These are phyloP conservation scores for Suillus ampliporus DNA, from an alignment of 768 basidiomycete genomes.

Conservation along the genomic window DNA sequence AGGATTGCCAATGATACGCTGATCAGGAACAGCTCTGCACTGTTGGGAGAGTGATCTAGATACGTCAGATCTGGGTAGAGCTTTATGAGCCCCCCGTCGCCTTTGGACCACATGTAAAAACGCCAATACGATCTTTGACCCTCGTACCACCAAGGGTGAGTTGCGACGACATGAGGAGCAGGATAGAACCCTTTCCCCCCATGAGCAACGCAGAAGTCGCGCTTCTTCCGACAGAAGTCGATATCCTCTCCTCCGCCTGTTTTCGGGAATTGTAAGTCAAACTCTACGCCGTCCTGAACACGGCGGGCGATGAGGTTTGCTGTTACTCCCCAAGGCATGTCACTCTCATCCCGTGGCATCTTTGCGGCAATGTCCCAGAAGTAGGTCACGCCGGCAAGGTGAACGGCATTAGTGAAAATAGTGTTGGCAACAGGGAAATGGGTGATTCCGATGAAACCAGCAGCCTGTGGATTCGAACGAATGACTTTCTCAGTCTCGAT, in stretches of 20 bases:
- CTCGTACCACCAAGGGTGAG: slow-evolving; percentile 62
- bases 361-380: slow-evolving; percentile 68
- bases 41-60: slow-evolving; percentile 52
- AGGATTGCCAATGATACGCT: slow-evolving; percentile 20
- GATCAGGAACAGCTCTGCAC: slow-evolving; percentile 49
- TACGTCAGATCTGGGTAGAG: slow-evolving; percentile 55
- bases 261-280: slow-evolving; percentile 56
- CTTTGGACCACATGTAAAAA: slow-evolving; percentile 64
- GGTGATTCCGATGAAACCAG: slow-evolving; percentile 59
- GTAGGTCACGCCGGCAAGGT: slow-evolving; percentile 60
- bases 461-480: slow-evolving; percentile 50
- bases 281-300: slow-evolving; percentile 50
- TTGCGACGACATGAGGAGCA: slow-evolving; percentile 54
- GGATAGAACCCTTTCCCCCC: slow-evolving; percentile 50
- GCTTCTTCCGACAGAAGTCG: slow-evolving; percentile 58
- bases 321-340: slow-evolving; percentile 68
- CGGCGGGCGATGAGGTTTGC: slow-evolving; percentile 61
- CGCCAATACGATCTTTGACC: slow-evolving; percentile 53
- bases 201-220: slow-evolving; percentile 40
- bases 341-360: slow-evolving; percentile 38
- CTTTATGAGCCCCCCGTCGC: slow-evolving; percentile 57
- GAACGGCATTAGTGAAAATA: slow-evolving; percentile 58
- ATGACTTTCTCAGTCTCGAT: slow-evolving; percentile 53
- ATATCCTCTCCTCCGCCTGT: slow-evolving; percentile 72
- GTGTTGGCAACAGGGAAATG: slow-evolving; percentile 53